Conservation (phyloP, 331 rosid genomes). For the Prunus yedoensis region DNA sequence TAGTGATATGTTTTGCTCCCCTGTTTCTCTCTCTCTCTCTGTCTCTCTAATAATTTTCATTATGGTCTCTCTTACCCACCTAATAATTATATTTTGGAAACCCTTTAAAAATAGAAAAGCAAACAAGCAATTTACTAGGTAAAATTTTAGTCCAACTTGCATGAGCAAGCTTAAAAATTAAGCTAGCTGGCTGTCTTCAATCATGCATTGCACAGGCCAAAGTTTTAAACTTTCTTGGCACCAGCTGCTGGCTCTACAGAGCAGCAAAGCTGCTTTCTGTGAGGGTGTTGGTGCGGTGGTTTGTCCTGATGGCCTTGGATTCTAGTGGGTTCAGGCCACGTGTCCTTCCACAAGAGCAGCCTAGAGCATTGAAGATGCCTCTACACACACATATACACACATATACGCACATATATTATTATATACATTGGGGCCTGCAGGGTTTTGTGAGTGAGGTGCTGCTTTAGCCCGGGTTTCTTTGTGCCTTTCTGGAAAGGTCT, state of each 20-base stretch:
- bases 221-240: too few relatives aligned
- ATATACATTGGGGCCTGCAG: neutral
- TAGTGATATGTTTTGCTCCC: constrained; percentile 4
- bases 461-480: neutral
- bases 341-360: neutral
- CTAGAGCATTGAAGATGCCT: too few relatives aligned
- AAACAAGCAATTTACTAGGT: neutral
- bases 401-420: too few relatives aligned
- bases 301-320: neutral
- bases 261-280: neutral
- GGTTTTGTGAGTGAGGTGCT: neutral
- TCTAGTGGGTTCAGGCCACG: neutral
- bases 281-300: too few relatives aligned
- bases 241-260: too few relatives aligned
- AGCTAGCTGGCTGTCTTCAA: neutral
- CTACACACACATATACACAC: too few relatives aligned
- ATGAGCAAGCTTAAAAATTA: neutral
- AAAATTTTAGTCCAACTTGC: neutral
- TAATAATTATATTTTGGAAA: too few relatives aligned
- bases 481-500: neutral
- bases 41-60: neutral
- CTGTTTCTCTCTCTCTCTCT: neutral
- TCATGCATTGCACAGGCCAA: too few relatives aligned
- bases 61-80: too few relatives aligned
- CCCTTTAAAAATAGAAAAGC: too few relatives aligned